Evolutionary conservation across 805 yeast genomes (phyloP), one percentile per base, ranked within the genome.

Genomic region (Teunomyces panamensis): DNA sequence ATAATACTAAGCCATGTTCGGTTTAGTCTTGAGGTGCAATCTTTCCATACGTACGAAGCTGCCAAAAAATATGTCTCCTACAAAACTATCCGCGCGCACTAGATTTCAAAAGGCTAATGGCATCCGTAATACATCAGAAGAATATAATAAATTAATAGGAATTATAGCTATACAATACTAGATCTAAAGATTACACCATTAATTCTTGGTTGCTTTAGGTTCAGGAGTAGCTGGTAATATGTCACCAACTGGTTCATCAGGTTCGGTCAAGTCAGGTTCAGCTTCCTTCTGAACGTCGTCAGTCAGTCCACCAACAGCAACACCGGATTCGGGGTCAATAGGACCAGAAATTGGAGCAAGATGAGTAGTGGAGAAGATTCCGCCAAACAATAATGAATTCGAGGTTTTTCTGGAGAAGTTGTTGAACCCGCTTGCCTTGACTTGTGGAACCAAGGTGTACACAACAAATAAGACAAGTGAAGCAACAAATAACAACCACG

Each of bases 401-500:
- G 28, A 5, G 13, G 35, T n/a, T 5, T 42, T 10, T 6, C 17
- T 14, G 17, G 39, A 14, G 11, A 30, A 33, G 13, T 11, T 2
- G 27, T 26, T 32, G 28, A 39, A 26, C 10, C 44, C 33, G 9
- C 14, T 17, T 5, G 45, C 28, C 28, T 30, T 49, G 20, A 46
- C 30, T 9, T 42, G 43, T 3, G 66, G 65, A 11, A 57, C 47
- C 17, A 57, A 48, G 7, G 59, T 46, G 46, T 42, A 60, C 13
- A 51, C 16, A 2, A 54, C 45, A 16, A 55, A 30, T 32, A 57
- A 49, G 5, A 44, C 52, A 33, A 63, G 55, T 7, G 63, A 39
- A 9, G 51, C 53, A 9, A 46, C 43, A 27, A 55, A 59, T 41
- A 58, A 46, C 7, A 62, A 11, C 64, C 64, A 63, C 11, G 49